Conservation (phyloP, 108 stramenopile genomes). For the Ochromonas danica region DNA sequence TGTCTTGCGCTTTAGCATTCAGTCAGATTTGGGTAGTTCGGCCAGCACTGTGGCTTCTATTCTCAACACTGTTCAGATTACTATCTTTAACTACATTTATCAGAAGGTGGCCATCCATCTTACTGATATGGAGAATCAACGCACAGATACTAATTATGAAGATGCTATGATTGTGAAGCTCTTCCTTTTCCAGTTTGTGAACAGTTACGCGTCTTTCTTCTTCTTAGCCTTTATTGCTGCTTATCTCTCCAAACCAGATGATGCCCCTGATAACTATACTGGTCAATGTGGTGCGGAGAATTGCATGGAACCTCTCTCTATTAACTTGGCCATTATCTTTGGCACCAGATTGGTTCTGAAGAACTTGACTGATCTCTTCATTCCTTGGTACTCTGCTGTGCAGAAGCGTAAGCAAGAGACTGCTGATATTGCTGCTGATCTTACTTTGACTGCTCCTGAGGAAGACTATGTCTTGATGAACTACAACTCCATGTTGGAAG, state of each 20-base stretch:
- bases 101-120: slow-evolving; percentile 37
- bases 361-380: slow-evolving; percentile 47
- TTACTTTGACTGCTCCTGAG: slow-evolving; percentile 35
- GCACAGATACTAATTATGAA: slow-evolving; percentile 84
- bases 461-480: slow-evolving; percentile 52
- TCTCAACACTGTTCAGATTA: slow-evolving; percentile 47
- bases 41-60: slow-evolving; percentile 36
- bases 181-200: slow-evolving; percentile 93
- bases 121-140: slow-evolving; percentile 78
- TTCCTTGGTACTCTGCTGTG: slow-evolving; percentile 28
- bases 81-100: slow-evolving; percentile 42
- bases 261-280: neutral
- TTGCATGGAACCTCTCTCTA: slow-evolving; percentile 52
- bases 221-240: slow-evolving; percentile 79
- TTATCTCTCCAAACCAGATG: neutral
- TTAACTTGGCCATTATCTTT: slow-evolving; percentile 56
- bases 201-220: slow-evolving; percentile 91
- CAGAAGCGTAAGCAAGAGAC: slow-evolving; percentile 30
- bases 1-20: slow-evolving; percentile 11
- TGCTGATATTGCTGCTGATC: neutral
- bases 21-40: neutral
- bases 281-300: slow-evolving; percentile 30
- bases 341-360: slow-evolving; percentile 44
- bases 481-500: slow-evolving; percentile 63
- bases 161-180: slow-evolving; percentile 92